These are phyloP conservation scores for Isatis tinctoria DNA, from an alignment of 345 rosid species.

Conservation along the genomic window DNA sequence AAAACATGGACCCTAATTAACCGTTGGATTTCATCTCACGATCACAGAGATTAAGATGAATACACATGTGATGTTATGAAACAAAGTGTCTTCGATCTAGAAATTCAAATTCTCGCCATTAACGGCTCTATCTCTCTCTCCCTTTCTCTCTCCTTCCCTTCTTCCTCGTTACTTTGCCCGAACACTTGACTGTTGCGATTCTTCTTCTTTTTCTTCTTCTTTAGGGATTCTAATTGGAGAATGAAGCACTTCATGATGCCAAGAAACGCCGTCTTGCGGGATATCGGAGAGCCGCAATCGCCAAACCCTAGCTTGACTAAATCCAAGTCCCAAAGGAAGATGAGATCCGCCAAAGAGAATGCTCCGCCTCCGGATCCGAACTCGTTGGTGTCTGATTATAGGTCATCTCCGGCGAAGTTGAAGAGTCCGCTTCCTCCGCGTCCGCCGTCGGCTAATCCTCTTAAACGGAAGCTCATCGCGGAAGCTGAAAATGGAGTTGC, in stretches of 20 bases:
- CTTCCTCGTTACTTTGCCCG: constrained; percentile 44
- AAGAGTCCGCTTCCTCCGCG: constrained; percentile 80
- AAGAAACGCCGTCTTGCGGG: constrained; percentile 56
- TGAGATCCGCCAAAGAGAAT: constrained; percentile 66
- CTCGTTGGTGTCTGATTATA: constrained; percentile 23
- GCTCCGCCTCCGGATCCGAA: constrained; percentile 83
- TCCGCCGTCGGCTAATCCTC: constrained; percentile 84
- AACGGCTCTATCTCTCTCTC: constrained; percentile 56
- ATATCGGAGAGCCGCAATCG: constrained; percentile 35
- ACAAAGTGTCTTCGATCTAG: constrained; percentile 13
- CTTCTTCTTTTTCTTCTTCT: constrained; percentile 15
- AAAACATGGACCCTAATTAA: constrained; percentile 7
- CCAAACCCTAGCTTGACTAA: constrained; percentile 45
- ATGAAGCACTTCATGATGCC: constrained; percentile 84
- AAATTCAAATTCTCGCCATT: constrained; percentile 33
- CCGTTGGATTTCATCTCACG: constrained; percentile 30
- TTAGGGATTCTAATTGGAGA: neutral
- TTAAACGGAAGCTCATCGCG: constrained; percentile 71
- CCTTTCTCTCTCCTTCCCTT: constrained; percentile 18
- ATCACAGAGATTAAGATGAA: constrained; percentile 12
- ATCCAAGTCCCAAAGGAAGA: constrained; percentile 44
- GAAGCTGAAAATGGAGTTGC: constrained; percentile 44
- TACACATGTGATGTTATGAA: constrained; percentile 15
- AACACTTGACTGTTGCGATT: constrained; percentile 4
- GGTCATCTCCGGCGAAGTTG: constrained; percentile 52